Base-by-base conservation (phyloP, 1,284 basidiomycete species). In the Microbotryomycetes sp. region DNA sequence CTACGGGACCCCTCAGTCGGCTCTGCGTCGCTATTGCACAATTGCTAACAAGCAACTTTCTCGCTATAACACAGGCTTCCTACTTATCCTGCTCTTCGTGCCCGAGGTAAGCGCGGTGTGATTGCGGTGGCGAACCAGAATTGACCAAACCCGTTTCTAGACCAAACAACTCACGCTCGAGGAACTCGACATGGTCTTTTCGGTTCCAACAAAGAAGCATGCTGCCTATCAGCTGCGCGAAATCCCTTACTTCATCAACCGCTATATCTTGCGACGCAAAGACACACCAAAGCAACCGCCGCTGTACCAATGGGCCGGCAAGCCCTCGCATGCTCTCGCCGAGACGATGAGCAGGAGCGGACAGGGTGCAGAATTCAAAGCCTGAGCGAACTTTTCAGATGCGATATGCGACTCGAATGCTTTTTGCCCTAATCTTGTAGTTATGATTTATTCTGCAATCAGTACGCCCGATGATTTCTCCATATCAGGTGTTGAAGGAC, bases 161-260 rank as follows among this genome's bases (percentile, higher is more conserved):
- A 91, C 89, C 30, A 91, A 89, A 77, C 81, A 83, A 3, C 54
- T 64, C 27, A 61, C 65, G 2, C 81, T 92, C 28, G 88, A 91
- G 73, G 83, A 85, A 73, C 76, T 85, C 52, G 83, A 85, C 59
- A 52, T 61, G 9, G 66, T 60, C 31, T 59, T 67, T 51, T 55
- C 48, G 15, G 82, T 90, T 2, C 85, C 87, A 1, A 83, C 83
- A 23, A 72, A 70, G 21, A 76, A 76, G 7, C 86, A 86, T 67
- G 83, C 85, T 28, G 74, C 77, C 15, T 87, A 89, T 75, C 83
- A 86, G 73, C 60, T 82, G 61, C 79, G 81, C 62, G 72, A 52
- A 2, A 54, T 85, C 18, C 80, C 80, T 24, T 81, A 79, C 74
- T 82, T 81, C 73, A 79, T 86, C 78, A 82, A 81, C 73, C 81